A percentile compares a stretch with the other conserved stretches of the same genome.
phyloP scores from a whole-genome alignment of 495 filamentous ascomycete species.

The Hypoxylon cercidicola region DNA sequence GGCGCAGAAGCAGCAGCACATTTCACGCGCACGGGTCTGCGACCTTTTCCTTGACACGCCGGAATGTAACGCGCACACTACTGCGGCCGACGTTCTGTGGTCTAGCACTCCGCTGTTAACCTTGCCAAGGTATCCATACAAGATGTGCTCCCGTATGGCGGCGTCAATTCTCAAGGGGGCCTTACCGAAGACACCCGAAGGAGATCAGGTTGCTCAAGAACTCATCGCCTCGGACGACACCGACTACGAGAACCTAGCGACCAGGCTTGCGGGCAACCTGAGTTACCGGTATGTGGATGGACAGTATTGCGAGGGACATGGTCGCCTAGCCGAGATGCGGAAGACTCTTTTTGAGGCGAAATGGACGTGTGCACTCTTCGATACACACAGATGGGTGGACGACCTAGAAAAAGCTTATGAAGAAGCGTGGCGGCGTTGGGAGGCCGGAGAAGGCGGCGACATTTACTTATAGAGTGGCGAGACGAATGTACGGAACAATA shows the following conservation, averaged over 20 bases:
- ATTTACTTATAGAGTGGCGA: slow-evolving; percentile 67
- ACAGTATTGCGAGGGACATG: slow-evolving; percentile 66
- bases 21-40: slow-evolving; percentile 87
- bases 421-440: slow-evolving; percentile 89
- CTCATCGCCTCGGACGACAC: slow-evolving; percentile 82
- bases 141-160: slow-evolving; percentile 99
- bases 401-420: slow-evolving; percentile 92
- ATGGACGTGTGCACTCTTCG: slow-evolving; percentile 86
- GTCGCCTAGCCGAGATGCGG: slow-evolving; percentile 78
- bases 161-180: slow-evolving; percentile 93
- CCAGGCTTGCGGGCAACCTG: slow-evolving; percentile 74
- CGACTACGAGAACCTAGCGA: slow-evolving; percentile 83
- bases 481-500: neutral
- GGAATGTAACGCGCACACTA: slow-evolving; percentile 98
- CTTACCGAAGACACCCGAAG: slow-evolving; percentile 74
- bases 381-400: slow-evolving; percentile 90
- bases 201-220: slow-evolving; percentile 73
- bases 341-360: slow-evolving; percentile 82
- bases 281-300: slow-evolving; percentile 63
- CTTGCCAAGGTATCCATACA: slow-evolving; percentile 92
- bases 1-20: slow-evolving; percentile 94
- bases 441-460: slow-evolving; percentile 86
- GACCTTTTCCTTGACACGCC: slow-evolving; percentile 97
- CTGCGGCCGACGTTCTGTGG: slow-evolving; percentile 96
- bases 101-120: slow-evolving; percentile 93